Evolutionary conservation across 164 flowering plant genomes (phyloP).

Genomic region (Houttuynia cordata): DNA sequence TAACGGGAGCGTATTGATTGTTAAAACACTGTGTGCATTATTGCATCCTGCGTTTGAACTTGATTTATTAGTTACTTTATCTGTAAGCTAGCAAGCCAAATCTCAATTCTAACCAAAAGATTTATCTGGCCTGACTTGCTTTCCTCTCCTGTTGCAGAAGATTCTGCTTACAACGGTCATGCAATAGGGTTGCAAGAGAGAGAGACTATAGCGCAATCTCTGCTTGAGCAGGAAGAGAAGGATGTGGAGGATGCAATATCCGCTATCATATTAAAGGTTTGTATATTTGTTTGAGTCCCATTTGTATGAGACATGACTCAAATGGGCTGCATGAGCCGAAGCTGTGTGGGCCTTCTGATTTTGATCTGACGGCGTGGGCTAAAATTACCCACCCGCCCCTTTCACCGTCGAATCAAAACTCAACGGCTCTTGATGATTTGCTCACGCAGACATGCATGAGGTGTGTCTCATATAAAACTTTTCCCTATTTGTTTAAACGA

Average conservation of each 20-base stretch:
- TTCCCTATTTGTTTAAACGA: no score
- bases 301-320: no score
- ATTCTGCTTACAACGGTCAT: constrained; percentile 24
- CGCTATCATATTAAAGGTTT: constrained; percentile 54
- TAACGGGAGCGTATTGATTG: not conserved
- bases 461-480: no score
- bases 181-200: constrained; percentile 15
- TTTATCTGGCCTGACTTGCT: not conserved
- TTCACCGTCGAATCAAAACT: no score
- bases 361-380: no score
- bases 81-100: not conserved
- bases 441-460: no score
- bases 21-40: not conserved
- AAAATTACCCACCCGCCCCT: no score
- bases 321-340: no score
- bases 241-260: constrained; percentile 56
- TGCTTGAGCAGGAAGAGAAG: constrained; percentile 48
- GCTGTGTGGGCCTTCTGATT: no score
- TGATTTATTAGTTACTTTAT: not conserved
- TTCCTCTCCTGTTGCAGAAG: constrained; percentile 23
- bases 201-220: constrained; percentile 27
- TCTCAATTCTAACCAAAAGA: not conserved
- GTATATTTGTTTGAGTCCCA: no score
- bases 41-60: not conserved
- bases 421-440: no score